Percentiles rank a stretch among this genome's conserved stretches.
These are phyloP conservation scores for Entrophospora sp. DNA, from an alignment of 192 early-diverging fungal species.

Conservation along the genomic window DNA sequence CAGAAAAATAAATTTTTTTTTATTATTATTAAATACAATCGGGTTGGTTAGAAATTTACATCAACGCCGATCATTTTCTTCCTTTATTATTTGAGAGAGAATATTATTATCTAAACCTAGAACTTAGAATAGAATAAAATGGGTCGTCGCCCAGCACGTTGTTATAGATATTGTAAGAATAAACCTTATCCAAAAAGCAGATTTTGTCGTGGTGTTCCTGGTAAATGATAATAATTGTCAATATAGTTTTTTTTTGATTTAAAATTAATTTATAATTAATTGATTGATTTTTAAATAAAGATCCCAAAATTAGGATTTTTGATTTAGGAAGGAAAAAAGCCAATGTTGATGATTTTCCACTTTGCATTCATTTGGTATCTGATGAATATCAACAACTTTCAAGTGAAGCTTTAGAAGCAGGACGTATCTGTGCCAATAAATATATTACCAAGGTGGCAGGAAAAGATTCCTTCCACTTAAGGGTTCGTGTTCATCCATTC, in stretches of 20 bases:
- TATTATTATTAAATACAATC: too few relatives aligned
- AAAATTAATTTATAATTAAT: background rate
- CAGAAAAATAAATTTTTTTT: too few relatives aligned
- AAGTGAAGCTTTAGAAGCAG: constrained; percentile 97
- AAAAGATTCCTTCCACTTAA: constrained; percentile 99
- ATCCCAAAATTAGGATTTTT: constrained; percentile 97
- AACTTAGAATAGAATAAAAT: constrained; percentile 41
- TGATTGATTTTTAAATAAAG: constrained; percentile 28
- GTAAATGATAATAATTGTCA: constrained; percentile 28
- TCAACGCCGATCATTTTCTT: too few relatives aligned
- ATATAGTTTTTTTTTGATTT: background rate
- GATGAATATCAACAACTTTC: constrained; percentile 98
- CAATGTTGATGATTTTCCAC: constrained; percentile 93
- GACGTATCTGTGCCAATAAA: constrained; percentile 97
- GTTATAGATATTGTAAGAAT: constrained; percentile 99
- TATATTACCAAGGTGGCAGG: constrained; percentile 95
- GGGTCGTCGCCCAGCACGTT: constrained; percentile 99
- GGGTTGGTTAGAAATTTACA: too few relatives aligned
- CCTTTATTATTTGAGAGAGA: too few relatives aligned
- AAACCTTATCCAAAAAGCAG: constrained; percentile 99
- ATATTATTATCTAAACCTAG: too few relatives aligned
- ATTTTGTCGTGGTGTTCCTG: constrained; percentile 98
- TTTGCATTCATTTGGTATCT: constrained; percentile 91
- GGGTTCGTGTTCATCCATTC: constrained; percentile 97
- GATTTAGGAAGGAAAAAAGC: constrained; percentile 98